These are phyloP conservation scores for Akebia trifoliata DNA, from an alignment of 164 flowering plant genomes.

Conservation along the genomic window DNA sequence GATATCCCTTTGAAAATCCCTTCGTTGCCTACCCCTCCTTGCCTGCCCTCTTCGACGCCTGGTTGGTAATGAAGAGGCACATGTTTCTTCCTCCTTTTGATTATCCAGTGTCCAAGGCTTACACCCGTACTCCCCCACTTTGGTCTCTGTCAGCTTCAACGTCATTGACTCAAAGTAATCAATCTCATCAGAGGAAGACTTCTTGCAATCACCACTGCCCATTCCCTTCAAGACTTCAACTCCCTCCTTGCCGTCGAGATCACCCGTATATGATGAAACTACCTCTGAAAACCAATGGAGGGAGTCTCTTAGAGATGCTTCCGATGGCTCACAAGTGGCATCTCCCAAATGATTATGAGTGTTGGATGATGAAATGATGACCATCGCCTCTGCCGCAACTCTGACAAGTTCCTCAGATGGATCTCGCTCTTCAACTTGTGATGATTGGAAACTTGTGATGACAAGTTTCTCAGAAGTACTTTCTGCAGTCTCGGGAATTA, in stretches of 20 bases:
- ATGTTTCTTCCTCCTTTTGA: conserved; percentile 41
- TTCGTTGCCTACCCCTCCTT: conserved; percentile 80
- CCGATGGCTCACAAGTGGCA: conserved; percentile 9
- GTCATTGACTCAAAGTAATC: conserved; percentile 88
- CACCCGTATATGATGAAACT: conserved; percentile 23
- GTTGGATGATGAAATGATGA: conserved; percentile 38
- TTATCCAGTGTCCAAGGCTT: conserved; percentile 41
- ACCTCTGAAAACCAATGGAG: conserved; percentile 63
- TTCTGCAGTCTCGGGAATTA: conserved; percentile 24
- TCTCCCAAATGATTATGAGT: conserved; percentile 2
- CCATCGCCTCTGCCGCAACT: conserved; percentile 53
- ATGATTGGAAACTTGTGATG: conserved; percentile 8
- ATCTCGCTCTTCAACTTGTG: conserved; percentile 6
- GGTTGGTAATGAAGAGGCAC: conserved; percentile 16
- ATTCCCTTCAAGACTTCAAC: conserved; percentile 8
- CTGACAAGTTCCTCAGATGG: conserved; percentile 18
- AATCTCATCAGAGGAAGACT: conserved; percentile 22
- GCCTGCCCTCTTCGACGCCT: conserved; percentile 67
- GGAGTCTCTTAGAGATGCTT: conserved; percentile 18
- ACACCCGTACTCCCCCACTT: conserved; percentile 59
- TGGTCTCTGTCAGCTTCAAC: conserved; percentile 51
- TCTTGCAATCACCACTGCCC: conserved; percentile 7
- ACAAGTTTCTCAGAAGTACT: conserved; percentile 11
- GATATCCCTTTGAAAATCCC: conserved; percentile 95
- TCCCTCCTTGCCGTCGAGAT: conserved; percentile 9